phyloP scores from a whole-genome alignment of 768 basidiomycete genomes.

The Tylopilus sp. region DNA sequence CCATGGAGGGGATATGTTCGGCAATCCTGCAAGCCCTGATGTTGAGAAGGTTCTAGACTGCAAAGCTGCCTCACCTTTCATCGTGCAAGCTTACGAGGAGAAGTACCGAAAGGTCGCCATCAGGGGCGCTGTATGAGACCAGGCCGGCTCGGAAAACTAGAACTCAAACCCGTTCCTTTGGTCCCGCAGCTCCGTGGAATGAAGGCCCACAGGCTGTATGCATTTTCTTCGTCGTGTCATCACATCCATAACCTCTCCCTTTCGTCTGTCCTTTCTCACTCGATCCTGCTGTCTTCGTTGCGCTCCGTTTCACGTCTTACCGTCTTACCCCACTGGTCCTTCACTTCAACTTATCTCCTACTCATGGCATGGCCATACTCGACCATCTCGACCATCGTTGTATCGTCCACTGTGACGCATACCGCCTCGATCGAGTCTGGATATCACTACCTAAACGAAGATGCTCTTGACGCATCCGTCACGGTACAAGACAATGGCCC shows the following conservation, averaged over 20 bases:
- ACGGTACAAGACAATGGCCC: not conserved
- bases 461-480: not conserved
- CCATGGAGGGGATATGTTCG: conserved; percentile 66
- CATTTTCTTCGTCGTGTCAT: conserved; percentile 9
- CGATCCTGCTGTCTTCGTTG: conserved; percentile 9
- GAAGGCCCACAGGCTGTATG: conserved; percentile 11
- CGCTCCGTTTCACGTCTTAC: conserved; percentile 5
- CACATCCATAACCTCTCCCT: conserved; percentile 9
- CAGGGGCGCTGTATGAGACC: conserved; percentile 79
- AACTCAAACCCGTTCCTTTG: conserved; percentile 2
- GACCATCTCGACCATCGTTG: not conserved
- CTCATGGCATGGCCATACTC: conserved; percentile 2
- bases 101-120: conserved; percentile 87
- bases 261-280: conserved; percentile 14
- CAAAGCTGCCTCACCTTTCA: conserved; percentile 51
- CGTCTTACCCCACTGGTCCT: conserved; percentile 9
- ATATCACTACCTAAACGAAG: not conserved
- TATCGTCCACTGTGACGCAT: conserved; percentile 7
- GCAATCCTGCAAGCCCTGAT: conserved; percentile 60
- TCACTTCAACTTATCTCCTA: conserved; percentile 1
- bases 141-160: conserved; percentile 3
- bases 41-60: conserved; percentile 68
- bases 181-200: conserved; percentile 12
- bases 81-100: conserved; percentile 67
- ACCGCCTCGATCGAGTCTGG: conserved; percentile 2